phyloP scores from a whole-genome alignment of 345 rosid species.

The Pugionium cornutum region DNA sequence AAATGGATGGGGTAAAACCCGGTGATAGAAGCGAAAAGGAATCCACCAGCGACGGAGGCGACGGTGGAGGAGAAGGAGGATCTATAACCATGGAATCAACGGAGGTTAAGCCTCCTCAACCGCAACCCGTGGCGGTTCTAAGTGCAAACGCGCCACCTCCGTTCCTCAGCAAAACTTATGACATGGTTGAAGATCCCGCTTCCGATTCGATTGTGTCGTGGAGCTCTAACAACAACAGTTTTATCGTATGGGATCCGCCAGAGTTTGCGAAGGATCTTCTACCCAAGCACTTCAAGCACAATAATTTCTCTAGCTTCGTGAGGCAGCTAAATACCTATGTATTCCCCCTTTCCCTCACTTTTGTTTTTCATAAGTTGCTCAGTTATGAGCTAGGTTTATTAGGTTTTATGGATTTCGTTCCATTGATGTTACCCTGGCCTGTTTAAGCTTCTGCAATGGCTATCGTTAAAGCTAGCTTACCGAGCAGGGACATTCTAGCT shows the following conservation, averaged over 20 bases:
- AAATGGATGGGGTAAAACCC: no score
- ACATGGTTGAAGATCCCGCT: constrained; percentile 83
- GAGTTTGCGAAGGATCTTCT: constrained; percentile 80
- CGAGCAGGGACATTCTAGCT: constrained; percentile 3
- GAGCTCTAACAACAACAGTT: constrained; percentile 74
- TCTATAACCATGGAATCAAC: background rate
- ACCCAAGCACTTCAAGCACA: constrained; percentile 87
- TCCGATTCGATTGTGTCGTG: constrained; percentile 79
- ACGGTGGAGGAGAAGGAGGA: constrained; percentile 13
- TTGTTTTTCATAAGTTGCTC: background rate
- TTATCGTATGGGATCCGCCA: constrained; percentile 90
- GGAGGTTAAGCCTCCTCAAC: constrained; percentile 23
- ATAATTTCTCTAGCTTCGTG: constrained; percentile 90
- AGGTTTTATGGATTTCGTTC: background rate
- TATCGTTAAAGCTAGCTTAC: no score
- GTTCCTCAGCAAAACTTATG: constrained; percentile 88
- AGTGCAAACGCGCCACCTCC: constrained; percentile 76
- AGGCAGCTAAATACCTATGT: constrained; percentile 89
- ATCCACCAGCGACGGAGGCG: constrained; percentile 17
- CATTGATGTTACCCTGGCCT: background rate
- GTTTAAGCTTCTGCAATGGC: background rate
- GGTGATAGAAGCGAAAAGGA: no score
- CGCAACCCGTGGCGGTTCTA: constrained; percentile 49
- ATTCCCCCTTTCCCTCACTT: no score
- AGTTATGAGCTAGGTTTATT: background rate